These are phyloP conservation scores for Atkinsonella hypoxylon DNA, from an alignment of 2,329 filamentous ascomycete genomes.

Conservation along the genomic window DNA sequence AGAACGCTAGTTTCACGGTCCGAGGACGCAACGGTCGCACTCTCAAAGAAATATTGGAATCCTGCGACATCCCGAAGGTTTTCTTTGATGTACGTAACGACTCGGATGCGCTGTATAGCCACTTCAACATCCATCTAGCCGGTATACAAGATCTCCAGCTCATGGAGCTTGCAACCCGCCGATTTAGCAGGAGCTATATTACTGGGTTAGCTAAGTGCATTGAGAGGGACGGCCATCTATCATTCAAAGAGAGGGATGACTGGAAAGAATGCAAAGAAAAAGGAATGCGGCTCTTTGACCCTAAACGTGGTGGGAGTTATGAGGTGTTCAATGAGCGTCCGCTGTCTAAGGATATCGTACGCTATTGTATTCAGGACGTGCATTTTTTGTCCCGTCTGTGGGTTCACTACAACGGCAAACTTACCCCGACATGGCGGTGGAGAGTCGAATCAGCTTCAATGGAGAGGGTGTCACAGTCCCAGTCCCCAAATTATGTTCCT, in stretches of 20 bases:
- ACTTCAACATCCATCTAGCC: slow-evolving; percentile 28
- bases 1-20: too few species aligned
- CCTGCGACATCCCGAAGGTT: slow-evolving; percentile 27
- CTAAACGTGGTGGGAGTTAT: slow-evolving; percentile 30
- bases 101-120: slow-evolving; percentile 39
- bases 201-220: slow-evolving; percentile 20
- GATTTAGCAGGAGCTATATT: slow-evolving; percentile 7
- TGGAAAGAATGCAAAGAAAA: slow-evolving; percentile 25
- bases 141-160: slow-evolving; percentile 43
- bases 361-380: slow-evolving; percentile 37
- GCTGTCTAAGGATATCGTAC: slow-evolving; percentile 22
- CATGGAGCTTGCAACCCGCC: slow-evolving; percentile 34
- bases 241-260: slow-evolving; percentile 2
- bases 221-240: slow-evolving; percentile 13
- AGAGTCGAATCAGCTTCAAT: too few species aligned
- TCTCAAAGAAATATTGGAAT: slow-evolving; percentile 34
- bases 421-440: slow-evolving; percentile 10
- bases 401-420: slow-evolving; percentile 14
- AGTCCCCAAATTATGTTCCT: too few species aligned
- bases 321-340: slow-evolving; percentile 36
- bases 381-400: slow-evolving; percentile 24
- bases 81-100: slow-evolving; percentile 49
- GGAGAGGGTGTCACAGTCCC: too few species aligned
- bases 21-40: too few species aligned
- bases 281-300: slow-evolving; percentile 26